Evolutionary conservation across 306 rosid species (phyloP).

Genomic region (Quercus rubra): DNA sequence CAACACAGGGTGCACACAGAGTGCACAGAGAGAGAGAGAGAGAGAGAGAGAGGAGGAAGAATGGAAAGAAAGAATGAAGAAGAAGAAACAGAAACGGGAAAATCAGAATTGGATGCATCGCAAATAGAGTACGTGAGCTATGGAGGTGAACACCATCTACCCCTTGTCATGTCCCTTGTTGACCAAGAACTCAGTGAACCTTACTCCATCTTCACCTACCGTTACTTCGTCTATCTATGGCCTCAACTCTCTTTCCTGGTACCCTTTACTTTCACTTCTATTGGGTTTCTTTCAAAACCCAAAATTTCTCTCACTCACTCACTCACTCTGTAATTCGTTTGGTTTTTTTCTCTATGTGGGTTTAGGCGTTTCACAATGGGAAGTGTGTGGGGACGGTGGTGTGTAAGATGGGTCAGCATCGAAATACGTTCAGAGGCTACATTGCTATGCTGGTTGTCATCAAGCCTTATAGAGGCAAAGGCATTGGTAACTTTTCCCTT

Average conservation of each 20-base stretch:
- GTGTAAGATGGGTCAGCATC: slow-evolving; percentile 97
- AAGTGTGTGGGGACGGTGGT: slow-evolving; percentile 95
- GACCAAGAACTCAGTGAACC: slow-evolving; percentile 97
- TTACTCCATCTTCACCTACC: slow-evolving; percentile 94
- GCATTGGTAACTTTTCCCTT: slow-evolving; percentile 56
- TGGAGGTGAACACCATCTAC: slow-evolving; percentile 86
- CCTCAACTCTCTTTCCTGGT: slow-evolving; percentile 94
- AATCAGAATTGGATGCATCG: slow-evolving; percentile 39
- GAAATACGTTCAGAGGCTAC: slow-evolving; percentile 83
- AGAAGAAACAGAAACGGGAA: slow-evolving; percentile 31
- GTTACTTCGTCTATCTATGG: slow-evolving; percentile 94
- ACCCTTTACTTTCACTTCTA: neutral
- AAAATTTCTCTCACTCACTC: neutral
- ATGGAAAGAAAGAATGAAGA: slow-evolving; percentile 31
- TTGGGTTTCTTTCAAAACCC: neutral
- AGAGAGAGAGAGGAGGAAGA: neutral
- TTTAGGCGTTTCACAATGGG: slow-evolving; percentile 81
- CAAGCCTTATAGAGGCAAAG: slow-evolving; percentile 84
- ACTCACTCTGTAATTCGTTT: neutral
- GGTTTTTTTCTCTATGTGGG: neutral
- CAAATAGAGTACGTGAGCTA: slow-evolving; percentile 82
- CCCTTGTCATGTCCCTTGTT: slow-evolving; percentile 81
- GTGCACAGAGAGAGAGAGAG: neutral
- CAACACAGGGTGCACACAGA: neutral
- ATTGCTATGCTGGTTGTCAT: slow-evolving; percentile 95